Evolutionary conservation across 257 asterid species (phyloP), one percentile per base, ranked within the genome.

Genomic region (Solanum appendiculatum): DNA sequence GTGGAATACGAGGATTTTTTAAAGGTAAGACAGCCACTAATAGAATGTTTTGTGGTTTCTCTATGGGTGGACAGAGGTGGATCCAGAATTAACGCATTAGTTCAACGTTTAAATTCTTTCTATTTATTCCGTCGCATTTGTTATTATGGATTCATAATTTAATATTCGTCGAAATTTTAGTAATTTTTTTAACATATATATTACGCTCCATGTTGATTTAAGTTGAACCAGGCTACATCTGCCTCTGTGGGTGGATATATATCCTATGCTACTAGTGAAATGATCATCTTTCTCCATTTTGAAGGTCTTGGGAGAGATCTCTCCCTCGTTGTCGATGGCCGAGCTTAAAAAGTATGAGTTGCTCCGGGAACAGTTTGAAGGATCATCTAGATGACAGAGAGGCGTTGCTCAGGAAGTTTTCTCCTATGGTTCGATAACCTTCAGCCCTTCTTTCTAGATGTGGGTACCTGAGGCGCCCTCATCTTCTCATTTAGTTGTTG

Each of bases 291-390:
- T 81, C 68, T 48, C 68, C 86, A 20, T 82, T 46, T 82, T 94
- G 90, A 92, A 97, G 99, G 98, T 94, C 56, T 86, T 97, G 86
- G 87, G 91, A 85, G 99, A 95, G 63, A 91, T 97, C 86, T 94
- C 97, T 85, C 99, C 99, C 58, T 97, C 99, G 6, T 93, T 97
- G 69, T 97, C 99, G 31, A 89, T 94, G 96, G 93, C 94, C 7
- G 99, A 97, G 92, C 96, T 97, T 86, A 93, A 90, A 89, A 97
- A 93, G 87, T 97, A 95, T 68, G 99, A 94, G 90, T 73, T 66
- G 90, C 89, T 97, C 90, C 92, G 98, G 1, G 96, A 94, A 83
- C 98, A 94, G 87, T 91, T 94, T 86, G 97, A 97, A 94, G 99
- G 99, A 83, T 27, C 96, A 25, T 91, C 98, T 2, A 89, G 89